Evolutionary conservation across 768 basidiomycete genomes (phyloP).

Genomic region (Suillus sp.): DNA sequence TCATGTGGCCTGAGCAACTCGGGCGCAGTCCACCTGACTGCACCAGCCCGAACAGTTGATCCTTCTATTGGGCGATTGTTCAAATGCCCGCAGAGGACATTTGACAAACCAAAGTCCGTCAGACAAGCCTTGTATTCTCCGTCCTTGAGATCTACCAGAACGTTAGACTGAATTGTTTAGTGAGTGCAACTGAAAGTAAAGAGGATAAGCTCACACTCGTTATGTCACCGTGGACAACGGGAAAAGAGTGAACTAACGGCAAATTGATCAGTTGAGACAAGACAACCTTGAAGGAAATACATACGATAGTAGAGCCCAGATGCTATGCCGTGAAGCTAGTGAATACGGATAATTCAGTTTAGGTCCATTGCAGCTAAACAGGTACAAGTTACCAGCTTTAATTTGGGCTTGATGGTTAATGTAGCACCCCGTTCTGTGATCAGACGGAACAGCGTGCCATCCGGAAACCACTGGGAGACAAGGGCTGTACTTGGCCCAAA

Average conservation of each 20-base stretch:
- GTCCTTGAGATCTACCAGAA: slow-evolving; percentile 16
- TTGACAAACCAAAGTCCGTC: slow-evolving; percentile 49
- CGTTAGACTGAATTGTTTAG: slow-evolving; percentile 17
- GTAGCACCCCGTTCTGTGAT: not conserved
- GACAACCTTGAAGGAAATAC: not conserved
- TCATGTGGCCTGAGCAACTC: slow-evolving; percentile 32
- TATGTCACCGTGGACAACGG: slow-evolving; percentile 23
- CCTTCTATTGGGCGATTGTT: slow-evolving; percentile 25
- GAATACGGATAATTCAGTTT: not conserved
- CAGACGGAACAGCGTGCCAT: not conserved
- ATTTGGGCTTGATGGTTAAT: not conserved
- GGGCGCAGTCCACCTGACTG: slow-evolving; percentile 8
- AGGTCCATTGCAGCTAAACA: not conserved
- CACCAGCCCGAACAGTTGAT: slow-evolving; percentile 27
- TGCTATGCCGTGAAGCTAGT: slow-evolving; percentile 19
- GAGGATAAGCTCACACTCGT: slow-evolving; percentile 12
- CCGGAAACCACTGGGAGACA: slow-evolving; percentile 9
- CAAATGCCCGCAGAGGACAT: slow-evolving; percentile 35
- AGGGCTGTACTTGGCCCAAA: slow-evolving; percentile 3
- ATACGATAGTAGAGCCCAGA: slow-evolving; percentile 19
- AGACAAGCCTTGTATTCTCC: slow-evolving; percentile 36
- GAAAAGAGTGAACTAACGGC: slow-evolving; percentile 18
- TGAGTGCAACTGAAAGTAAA: not conserved
- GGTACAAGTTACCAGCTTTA: not conserved
- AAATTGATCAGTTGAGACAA: not conserved